Base-by-base conservation (phyloP, 164 flowering plant genomes). In the Piper longum region DNA sequence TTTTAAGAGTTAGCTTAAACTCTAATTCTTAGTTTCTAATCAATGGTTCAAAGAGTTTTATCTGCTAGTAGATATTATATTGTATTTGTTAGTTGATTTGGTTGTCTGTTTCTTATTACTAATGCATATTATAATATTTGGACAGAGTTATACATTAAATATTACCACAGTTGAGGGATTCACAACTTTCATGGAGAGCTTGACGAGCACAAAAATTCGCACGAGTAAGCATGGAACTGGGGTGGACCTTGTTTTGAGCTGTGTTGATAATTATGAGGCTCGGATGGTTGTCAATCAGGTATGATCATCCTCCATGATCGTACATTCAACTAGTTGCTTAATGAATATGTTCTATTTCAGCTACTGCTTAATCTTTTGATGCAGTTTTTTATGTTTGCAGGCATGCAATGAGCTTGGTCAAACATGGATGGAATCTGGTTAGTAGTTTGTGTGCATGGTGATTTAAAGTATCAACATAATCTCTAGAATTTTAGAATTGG, bases 391-490 rank as follows among this genome's bases (percentile, higher is more conserved):
- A 16, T 78, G 70, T 59, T 70, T 63, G 57, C 90, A 93, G 99
- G 99, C 97, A 67, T 90, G 99, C 89, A 93, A 93, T 75, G 99
- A 93, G 74, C 81, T 93, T 71, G 82, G 69, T 64, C 96, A 88
- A 72, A 88, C 90, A 54, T 93, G 99, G 99, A 88, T 93, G 96
- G 99, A 93, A 66, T 93, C 99, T 67, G 99, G 99, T 93, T 77
- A 72, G 80, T 36, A 44, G 19, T 7, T 4, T 26, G 4, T 48
- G 8, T 63, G 12, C 41, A 4, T 54, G 7, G 9, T 51, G 12
- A 41, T 14, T 26, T 63, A 11, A n/a, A 5, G 42, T 64, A 7
- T 63, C 44, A 18, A 62, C 19, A 26, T 26, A 26, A 26, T 26
- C 36, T 26, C 36, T 26, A 26, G 36, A 26, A 26, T 26, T 26